phyloP scores from a whole-genome alignment of 108 stramenopile species.

The Fistulifera solaris region DNA sequence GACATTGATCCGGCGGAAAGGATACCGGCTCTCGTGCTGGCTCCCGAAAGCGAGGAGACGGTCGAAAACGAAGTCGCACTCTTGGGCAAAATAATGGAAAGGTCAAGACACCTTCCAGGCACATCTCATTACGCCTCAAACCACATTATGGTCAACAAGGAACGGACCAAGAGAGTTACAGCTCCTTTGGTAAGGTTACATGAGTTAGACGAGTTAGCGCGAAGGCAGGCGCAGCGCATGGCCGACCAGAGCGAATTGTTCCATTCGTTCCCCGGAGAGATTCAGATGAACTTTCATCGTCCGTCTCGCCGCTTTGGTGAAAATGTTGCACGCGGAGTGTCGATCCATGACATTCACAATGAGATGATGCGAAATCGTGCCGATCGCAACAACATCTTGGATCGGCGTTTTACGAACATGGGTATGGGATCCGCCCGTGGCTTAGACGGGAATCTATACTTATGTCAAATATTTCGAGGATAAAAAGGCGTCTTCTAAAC shows the following conservation, averaged over 20 bases:
- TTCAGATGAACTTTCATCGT: neutral
- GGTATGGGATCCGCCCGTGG: slow-evolving; percentile 35
- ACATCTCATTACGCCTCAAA: slow-evolving; percentile 21
- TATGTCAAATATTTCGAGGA: slow-evolving; percentile 32
- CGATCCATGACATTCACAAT: slow-evolving; percentile 15
- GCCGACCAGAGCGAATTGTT: slow-evolving; percentile 11
- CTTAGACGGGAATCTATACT: slow-evolving; percentile 19
- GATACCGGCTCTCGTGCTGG: neutral
- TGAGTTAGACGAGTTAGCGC: slow-evolving; percentile 27
- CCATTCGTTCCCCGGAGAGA: slow-evolving; percentile 13
- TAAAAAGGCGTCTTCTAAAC: slow-evolving; percentile 1
- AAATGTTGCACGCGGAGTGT: slow-evolving; percentile 24
- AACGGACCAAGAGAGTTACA: slow-evolving; percentile 18
- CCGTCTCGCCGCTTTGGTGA: slow-evolving; percentile 18
- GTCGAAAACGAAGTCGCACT: slow-evolving; percentile 1
- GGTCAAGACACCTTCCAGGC: slow-evolving; percentile 10
- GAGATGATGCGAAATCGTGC: slow-evolving; percentile 21
- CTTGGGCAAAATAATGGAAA: slow-evolving; percentile 6
- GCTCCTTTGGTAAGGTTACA: slow-evolving; percentile 17
- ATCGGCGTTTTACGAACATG: slow-evolving; percentile 21
- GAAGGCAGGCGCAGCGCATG: slow-evolving; percentile 21
- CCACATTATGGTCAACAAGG: slow-evolving; percentile 33
- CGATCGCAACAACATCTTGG: slow-evolving; percentile 30
- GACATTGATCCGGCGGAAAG: too few relatives aligned
- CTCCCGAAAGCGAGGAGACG: neutral